Base-by-base conservation (phyloP, 345 rosid species). In the Murraya koenigii region DNA sequence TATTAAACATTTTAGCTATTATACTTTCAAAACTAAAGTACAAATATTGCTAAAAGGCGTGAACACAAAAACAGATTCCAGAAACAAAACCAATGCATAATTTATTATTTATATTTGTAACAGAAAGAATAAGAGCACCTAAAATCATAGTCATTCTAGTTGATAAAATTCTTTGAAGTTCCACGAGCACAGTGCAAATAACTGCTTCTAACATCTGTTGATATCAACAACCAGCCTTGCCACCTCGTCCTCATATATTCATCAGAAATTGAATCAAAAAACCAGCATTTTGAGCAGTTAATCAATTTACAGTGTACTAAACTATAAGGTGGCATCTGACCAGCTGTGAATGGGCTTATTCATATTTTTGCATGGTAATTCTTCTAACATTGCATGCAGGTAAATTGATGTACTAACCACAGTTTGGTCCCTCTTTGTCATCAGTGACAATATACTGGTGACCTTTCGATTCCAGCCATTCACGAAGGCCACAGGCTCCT, bases 401-500 rank as follows among this genome's bases (percentile, higher is more conserved):
- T 7, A 32, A 1, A 30, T 35, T 9, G 64, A 32, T 44, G 56
- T 8, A 77, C 85, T 82, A 55, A 92, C 98, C 97, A 44, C 85
- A 91, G 23, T 91, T 35, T 0, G 91, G 90, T 49, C 98, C 98
- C 77, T 95, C 97, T 79, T 95, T 95, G 89, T 95, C 99, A 66
- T 95, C 97, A 5, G 98, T 93, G 81, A 92, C 93, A 17, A 93
- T 83, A 84, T 93, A 95, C 71, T 90, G 84, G 83, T 95, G 99
- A 47, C 99, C 99, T 73, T 90, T 82, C 14, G 95, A 92, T 79
- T 92, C 92, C 3, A 95, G 87, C 98, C 95, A 95, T 26, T 80
- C 81, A 5, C 93, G 91, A 32, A 95, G 85, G 74, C 98, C 99
- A 76, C 92, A 82, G 5, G 90, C 95, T 76, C 89, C 79, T 85